Conservation (phyloP, 257 asterid species). For the Solanum chiquidenum region DNA sequence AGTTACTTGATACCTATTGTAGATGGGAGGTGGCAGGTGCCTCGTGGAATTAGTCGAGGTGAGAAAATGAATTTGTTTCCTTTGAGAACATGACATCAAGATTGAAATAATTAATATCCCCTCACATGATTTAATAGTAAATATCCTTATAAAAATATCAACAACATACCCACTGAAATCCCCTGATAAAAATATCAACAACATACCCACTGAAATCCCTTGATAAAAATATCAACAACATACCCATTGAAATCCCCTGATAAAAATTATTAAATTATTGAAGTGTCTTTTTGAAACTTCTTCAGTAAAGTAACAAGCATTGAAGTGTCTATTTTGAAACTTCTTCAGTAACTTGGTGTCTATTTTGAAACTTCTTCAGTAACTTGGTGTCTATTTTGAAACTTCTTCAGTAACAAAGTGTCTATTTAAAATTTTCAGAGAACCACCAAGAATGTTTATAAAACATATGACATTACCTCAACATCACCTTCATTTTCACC, state of each 20-base stretch:
- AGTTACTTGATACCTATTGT: background rate
- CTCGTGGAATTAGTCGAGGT: background rate
- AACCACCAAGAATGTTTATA: background rate
- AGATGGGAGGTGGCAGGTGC: background rate
- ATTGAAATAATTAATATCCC: background rate
- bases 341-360: background rate
- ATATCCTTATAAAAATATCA: background rate
- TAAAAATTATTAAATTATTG: too few relatives aligned
- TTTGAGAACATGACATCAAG: background rate
- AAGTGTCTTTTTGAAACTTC: background rate
- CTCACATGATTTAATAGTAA: background rate
- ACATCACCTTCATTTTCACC: slow-evolving; percentile 85
- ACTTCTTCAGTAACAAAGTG: background rate
- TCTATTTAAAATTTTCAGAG: background rate
- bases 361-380: background rate
- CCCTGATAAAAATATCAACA: background rate
- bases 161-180: background rate
- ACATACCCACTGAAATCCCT: background rate
- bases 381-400: background rate
- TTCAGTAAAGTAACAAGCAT: background rate
- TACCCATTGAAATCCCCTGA: background rate
- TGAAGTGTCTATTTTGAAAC: background rate
- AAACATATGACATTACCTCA: slow-evolving; percentile 44
- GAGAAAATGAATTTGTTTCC: background rate
- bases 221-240: background rate